A percentile compares a stretch with the other conserved stretches of the same genome.
Conservation (phyloP, 805 yeast species). For the Suhomyces emberorum region DNA sequence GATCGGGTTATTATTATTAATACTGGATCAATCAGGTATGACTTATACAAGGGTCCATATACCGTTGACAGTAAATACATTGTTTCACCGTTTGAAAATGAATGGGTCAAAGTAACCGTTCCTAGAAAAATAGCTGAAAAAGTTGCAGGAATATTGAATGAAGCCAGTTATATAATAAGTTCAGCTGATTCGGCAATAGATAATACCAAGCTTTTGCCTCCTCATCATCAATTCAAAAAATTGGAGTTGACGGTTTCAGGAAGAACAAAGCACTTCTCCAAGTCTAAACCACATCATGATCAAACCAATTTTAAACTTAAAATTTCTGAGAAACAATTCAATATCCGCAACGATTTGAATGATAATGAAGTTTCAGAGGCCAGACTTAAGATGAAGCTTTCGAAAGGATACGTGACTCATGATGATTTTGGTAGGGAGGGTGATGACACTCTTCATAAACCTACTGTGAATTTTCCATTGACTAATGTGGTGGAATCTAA, state of each 20-base stretch:
- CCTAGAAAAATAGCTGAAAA: conserved; percentile 55
- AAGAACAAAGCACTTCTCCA: background rate
- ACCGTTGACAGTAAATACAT: conserved; percentile 77
- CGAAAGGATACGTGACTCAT: conserved; percentile 73
- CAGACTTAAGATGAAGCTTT: conserved; percentile 15
- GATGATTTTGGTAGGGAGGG: conserved; percentile 88
- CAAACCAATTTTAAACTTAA: too few relatives aligned
- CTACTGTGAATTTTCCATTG: conserved; percentile 54
- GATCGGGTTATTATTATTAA: conserved; percentile 60
- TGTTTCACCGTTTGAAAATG: conserved; percentile 80
- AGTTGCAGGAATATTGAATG: conserved; percentile 57
- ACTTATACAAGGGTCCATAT: conserved; percentile 78
- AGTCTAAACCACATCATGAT: too few relatives aligned
- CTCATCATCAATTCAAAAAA: conserved; percentile 21
- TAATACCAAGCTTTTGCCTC: conserved; percentile 18
- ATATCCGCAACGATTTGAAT: background rate
- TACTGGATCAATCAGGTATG: conserved; percentile 87
- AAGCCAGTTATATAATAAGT: conserved; percentile 42
- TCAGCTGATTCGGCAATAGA: conserved; percentile 5
- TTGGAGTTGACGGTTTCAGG: too few relatives aligned
- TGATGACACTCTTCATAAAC: conserved; percentile 73
- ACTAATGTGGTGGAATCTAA: conserved; percentile 76
- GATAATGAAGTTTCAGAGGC: background rate
- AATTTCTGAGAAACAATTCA: too few relatives aligned
- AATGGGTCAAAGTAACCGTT: conserved; percentile 66